Base-by-base conservation (phyloP, 768 basidiomycete genomes). In the Auricularia sp. region DNA sequence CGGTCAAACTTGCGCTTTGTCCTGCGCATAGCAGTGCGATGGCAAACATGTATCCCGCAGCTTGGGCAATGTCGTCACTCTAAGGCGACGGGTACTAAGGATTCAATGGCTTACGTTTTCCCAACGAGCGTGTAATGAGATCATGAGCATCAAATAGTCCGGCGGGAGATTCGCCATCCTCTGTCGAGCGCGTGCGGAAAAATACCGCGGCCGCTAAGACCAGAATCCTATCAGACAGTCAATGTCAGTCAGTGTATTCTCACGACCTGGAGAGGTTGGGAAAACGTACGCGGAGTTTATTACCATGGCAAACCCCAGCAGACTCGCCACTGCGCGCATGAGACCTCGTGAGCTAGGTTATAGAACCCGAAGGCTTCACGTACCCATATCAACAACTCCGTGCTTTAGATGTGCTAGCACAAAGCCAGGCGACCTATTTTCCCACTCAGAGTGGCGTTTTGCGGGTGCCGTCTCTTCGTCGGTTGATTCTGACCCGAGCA, bases 1-100 rank as follows among this genome's bases (percentile, higher is more conserved):
- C 93, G 3, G 96, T 88, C 61, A 97, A 82, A 7, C 88, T 90
- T 0, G 95, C 90, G 67, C 90, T 90, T 79, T 97, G 93, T 2
- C 95, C 94, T 2, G 92, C 80, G 39, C 87, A 85, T 12, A 98
- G 81, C 14, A 98, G 77, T 2, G 91, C 91, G 51, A 98, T 71
- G 1, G 95, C 94, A 69, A 97, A 98, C 47, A 97, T 75, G 21
- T 85, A 83, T 0, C 89, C 94, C 8, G 91, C 87, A 47, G 82
- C 91, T 91, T 29, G 34, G 3, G 35, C 7, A 14, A 8, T 7
- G 39, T 7, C 47, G 21, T 51, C 47, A 51, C 10, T 8, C 6
- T 51, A 65, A 33, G 29, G 29, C 54, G 61, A 36, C 16, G 60
- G 39, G 51, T 12, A 16, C 12, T 47, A 33, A 18, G 47, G 14